phyloP scores from a whole-genome alignment of 2,329 filamentous ascomycete genomes.

The Aquanectria penicillioides region DNA sequence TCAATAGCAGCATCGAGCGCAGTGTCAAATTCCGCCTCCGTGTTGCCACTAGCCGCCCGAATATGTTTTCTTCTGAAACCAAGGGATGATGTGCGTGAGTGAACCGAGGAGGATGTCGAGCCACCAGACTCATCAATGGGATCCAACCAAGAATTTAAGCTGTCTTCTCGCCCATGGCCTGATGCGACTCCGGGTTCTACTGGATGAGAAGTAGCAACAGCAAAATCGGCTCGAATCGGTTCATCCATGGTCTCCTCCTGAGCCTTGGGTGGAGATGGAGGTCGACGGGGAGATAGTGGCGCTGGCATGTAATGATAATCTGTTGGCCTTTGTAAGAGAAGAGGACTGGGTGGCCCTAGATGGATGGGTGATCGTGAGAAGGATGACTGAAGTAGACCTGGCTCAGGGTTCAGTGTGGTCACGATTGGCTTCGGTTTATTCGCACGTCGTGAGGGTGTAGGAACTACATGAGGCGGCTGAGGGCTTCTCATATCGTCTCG shows the following conservation, averaged over 20 bases:
- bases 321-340: constrained; percentile 58
- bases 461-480: constrained; percentile 29
- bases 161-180: constrained; percentile 67
- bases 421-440: constrained; percentile 40
- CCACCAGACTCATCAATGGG: constrained; percentile 90
- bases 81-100: constrained; percentile 80
- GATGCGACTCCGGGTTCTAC: constrained; percentile 18
- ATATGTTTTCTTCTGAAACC: constrained; percentile 76
- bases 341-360: constrained; percentile 43
- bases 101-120: constrained; percentile 81
- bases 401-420: constrained; percentile 37
- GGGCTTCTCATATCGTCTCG: constrained; percentile 36
- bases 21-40: constrained; percentile 91
- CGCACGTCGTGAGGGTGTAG: constrained; percentile 39
- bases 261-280: constrained; percentile 54
- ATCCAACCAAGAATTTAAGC: constrained; percentile 91
- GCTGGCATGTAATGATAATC: constrained; percentile 73
- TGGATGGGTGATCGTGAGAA: constrained; percentile 61
- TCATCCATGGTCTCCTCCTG: constrained; percentile 37
- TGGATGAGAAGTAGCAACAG: constrained; percentile 32
- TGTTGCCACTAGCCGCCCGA: constrained; percentile 73
- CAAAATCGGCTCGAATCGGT: constrained; percentile 49
- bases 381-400: constrained; percentile 59
- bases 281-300: constrained; percentile 74
- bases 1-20: constrained; percentile 95